Percentiles rank a stretch among this genome's conserved stretches.
These are phyloP conservation scores for Dendrocalamus latiflorus DNA, from an alignment of 202 grass and related monocot species.

Conservation along the genomic window DNA sequence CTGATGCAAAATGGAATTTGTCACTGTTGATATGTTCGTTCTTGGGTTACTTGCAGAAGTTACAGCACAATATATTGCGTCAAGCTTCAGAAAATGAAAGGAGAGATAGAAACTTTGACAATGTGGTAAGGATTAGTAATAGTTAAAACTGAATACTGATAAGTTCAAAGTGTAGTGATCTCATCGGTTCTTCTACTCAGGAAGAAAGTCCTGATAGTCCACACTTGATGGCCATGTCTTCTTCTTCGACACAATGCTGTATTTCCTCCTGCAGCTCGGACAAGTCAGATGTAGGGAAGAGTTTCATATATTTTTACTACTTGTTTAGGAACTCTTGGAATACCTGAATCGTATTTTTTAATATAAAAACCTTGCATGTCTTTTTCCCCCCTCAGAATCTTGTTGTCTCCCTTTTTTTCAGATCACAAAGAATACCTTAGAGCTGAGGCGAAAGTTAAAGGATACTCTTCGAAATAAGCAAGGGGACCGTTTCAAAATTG, in stretches of 20 bases:
- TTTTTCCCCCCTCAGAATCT: background rate
- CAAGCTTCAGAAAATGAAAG: slow-evolving; percentile 23
- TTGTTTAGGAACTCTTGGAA: too few species aligned
- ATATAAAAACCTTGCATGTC: too few species aligned
- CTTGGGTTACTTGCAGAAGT: slow-evolving; percentile 28
- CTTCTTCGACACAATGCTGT: background rate
- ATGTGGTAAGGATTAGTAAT: slow-evolving; percentile 9
- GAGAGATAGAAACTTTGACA: background rate
- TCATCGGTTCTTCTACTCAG: background rate
- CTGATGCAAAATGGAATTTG: background rate
- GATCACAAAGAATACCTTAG: slow-evolving; percentile 37
- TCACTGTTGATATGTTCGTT: background rate
- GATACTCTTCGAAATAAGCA: too few species aligned
- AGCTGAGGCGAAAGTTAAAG: slow-evolving; percentile 27
- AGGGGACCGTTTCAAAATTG: too few species aligned
- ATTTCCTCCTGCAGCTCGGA: slow-evolving; percentile 9
- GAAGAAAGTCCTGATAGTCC: too few species aligned
- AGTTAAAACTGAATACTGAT: background rate
- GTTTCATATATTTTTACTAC: background rate
- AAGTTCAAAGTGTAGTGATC: background rate
- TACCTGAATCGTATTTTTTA: too few species aligned
- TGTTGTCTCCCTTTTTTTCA: background rate
- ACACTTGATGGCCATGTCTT: background rate
- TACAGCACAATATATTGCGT: background rate
- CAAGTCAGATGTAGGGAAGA: slow-evolving; percentile 31